Evolutionary conservation across 441 rosid genomes (phyloP), one percentile per base, ranked within the genome.

Genomic region (Kokia cookei): DNA sequence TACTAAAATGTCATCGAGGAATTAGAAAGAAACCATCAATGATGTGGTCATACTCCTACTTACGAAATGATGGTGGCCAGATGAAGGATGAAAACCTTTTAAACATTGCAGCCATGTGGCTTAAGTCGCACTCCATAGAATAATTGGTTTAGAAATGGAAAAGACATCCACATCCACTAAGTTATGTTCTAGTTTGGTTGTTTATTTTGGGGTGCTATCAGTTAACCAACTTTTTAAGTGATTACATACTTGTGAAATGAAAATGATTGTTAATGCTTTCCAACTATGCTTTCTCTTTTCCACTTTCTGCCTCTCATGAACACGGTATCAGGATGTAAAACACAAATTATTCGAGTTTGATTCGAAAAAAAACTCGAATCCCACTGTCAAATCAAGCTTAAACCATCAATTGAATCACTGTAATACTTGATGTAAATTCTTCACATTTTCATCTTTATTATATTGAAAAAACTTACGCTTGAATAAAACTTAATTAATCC

Each of bases 91-190:
- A 19, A 19, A 19, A 37, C 40, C 3, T 54, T 58, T 40, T 37
- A 40, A 55, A 59, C 57, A 40, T 66, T 24, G 72, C 19, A 69
- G 40, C 69, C 81, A 78, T 80, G 82, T 79, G 85, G 70, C 84
- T 83, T 12, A 37, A 53, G n/a, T 27, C 27, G 54, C 54, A 84
- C 81, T 81, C 83, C 59, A 81, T 53, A 40, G 72, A 42, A 42
- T 70, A 75, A 75, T 77, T 80, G 65, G 76, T 80, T 80, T 43
- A 32, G 72, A 83, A 84, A 7, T 35, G 83, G 29, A 65, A 58
- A 32, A 72, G 59, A 72, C 72, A 4, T 2, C 77, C 5, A 5
- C 40, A 35, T 35, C 68, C 68, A 45, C 77, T 73, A 57, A 67
- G 74, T 73, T 73, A 58, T 54, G 59, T 54, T 7, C 22, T 47